A percentile compares a stretch with the other conserved stretches of the same genome.
Conservation (phyloP, 2,329 filamentous ascomycete genomes). For the Aspergillus uvarum region DNA sequence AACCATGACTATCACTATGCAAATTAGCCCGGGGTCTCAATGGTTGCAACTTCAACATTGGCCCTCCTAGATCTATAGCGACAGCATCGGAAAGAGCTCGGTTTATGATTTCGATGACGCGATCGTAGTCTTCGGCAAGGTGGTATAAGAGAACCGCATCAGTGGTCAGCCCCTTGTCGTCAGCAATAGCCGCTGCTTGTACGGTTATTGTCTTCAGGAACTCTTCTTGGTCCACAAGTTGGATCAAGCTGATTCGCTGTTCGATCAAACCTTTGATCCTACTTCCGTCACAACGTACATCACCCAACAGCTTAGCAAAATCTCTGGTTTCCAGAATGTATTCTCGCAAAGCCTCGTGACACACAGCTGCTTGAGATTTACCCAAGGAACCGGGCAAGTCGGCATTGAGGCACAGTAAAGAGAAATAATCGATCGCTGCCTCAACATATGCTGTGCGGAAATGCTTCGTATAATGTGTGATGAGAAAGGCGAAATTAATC, state of each 20-base stretch:
- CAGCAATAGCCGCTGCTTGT: slow-evolving; percentile 86
- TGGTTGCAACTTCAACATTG: slow-evolving; percentile 73
- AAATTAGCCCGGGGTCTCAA: slow-evolving; percentile 65
- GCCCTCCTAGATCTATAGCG: slow-evolving; percentile 79
- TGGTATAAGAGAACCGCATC: slow-evolving; percentile 95
- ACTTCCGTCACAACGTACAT: slow-evolving; percentile 81
- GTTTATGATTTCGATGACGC: slow-evolving; percentile 86
- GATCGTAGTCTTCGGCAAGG: slow-evolving; percentile 91
- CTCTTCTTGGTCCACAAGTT: slow-evolving; percentile 73
- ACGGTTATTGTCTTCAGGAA: slow-evolving; percentile 90
- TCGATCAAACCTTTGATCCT: slow-evolving; percentile 86
- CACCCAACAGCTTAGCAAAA: slow-evolving; percentile 89
- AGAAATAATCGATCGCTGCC: slow-evolving; percentile 89
- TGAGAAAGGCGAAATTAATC: slow-evolving; percentile 89
- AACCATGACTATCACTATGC: slow-evolving; percentile 32
- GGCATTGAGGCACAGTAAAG: slow-evolving; percentile 85
- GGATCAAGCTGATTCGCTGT: slow-evolving; percentile 77
- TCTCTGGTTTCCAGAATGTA: slow-evolving; percentile 95
- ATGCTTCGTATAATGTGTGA: slow-evolving; percentile 93
- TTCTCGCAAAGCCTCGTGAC: slow-evolving; percentile 89
- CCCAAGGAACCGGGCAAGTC: slow-evolving; percentile 75
- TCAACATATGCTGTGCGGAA: slow-evolving; percentile 89
- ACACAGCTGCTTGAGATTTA: slow-evolving; percentile 74
- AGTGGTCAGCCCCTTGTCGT: slow-evolving; percentile 89
- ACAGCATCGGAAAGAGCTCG: slow-evolving; percentile 87